Base-by-base conservation (phyloP, 768 basidiomycete genomes). In the Boletus sp. region DNA sequence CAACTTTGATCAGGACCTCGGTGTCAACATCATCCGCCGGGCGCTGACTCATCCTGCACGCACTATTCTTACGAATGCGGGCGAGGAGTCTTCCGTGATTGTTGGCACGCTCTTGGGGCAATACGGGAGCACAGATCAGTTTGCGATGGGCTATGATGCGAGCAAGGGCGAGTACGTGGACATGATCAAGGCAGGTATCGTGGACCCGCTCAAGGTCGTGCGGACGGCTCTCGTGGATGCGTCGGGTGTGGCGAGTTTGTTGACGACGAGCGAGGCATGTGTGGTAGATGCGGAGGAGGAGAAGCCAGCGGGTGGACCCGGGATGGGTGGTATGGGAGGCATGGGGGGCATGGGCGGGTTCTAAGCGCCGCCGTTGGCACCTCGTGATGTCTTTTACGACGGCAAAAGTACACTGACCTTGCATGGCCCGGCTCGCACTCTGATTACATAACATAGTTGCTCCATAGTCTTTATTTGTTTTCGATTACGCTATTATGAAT, bases 1-100 rank as follows among this genome's bases (percentile, higher is more conserved):
- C 72, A 98, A 98, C 89, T 98, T 98, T 66, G 96, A 98, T 77
- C 95, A 98, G 67, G 87, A 93, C 64, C 90, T 99, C 53, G 96
- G 96, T 63, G 91, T 98, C 23, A 81, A 85, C 56, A 98, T 97
- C 74, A 90, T 97, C 72, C 84, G 87, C 32, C 84, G 90, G 29
- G 94, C 95, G 19, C 74, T 98, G 59, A 82, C 84, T 19, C 79
- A 84, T 53, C 96, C 96, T 7, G 80, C 88, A 13, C 87, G 93
- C 42, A 89, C 90, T 2, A 98, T 98, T 70, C 83, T 94, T 53
- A 80, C 80, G 70, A 98, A 98, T 70, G 95, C 96, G 2, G 96
- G 95, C 35, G 93, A 97, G 73, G 95, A 98, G 72, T 81, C 91
- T 1, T 83, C 84, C 55, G 95, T 99, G 53, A 92, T 98, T 55